phyloP scores from a whole-genome alignment of 768 basidiomycete genomes.

The Boletus edulis region DNA sequence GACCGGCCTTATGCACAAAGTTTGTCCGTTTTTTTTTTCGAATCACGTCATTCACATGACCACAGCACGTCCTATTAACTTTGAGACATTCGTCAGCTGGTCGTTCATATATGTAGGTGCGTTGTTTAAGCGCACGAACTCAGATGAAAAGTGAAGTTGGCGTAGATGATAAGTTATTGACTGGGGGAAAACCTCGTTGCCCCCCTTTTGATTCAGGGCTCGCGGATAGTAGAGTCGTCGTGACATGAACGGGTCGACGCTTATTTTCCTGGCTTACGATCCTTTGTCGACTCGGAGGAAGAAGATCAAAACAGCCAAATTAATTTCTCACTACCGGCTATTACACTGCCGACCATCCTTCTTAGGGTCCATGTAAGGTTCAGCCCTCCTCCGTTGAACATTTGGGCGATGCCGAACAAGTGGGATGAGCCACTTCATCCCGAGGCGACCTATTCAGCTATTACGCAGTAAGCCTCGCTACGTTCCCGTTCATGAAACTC shows the following conservation, averaged over 20 bases:
- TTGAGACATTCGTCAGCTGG: conserved; percentile 16
- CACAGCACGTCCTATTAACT: conserved; percentile 16
- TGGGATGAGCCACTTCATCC: conserved; percentile 22
- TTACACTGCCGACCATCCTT: conserved; percentile 13
- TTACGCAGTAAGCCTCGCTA: conserved; percentile 42
- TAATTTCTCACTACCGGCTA: conserved; percentile 10
- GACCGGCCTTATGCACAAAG: conserved; percentile 21
- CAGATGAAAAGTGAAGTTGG: conserved; percentile 11
- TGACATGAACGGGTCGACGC: conserved; percentile 5
- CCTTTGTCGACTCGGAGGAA: conserved; percentile 8
- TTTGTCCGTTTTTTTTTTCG: conserved; percentile 16
- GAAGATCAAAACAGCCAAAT: conserved; percentile 5
- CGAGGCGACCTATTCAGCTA: conserved; percentile 42
- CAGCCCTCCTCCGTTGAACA: conserved; percentile 4
- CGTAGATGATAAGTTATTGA: conserved; percentile 2
- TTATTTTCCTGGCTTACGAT: conserved; percentile 1
- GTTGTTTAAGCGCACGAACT: conserved; percentile 21
- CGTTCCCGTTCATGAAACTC: conserved; percentile 53
- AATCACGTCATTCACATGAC: conserved; percentile 31
- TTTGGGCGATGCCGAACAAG: conserved; percentile 18
- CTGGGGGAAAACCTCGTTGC: conserved; percentile 13
- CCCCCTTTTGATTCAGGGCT: not conserved
- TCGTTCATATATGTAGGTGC: conserved; percentile 15
- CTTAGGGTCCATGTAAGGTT: conserved; percentile 8
- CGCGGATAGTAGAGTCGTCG: not conserved